Evolutionary conservation across 176 grass and related monocot genomes (phyloP).

Genomic region (Eremochloa ophiuroides): DNA sequence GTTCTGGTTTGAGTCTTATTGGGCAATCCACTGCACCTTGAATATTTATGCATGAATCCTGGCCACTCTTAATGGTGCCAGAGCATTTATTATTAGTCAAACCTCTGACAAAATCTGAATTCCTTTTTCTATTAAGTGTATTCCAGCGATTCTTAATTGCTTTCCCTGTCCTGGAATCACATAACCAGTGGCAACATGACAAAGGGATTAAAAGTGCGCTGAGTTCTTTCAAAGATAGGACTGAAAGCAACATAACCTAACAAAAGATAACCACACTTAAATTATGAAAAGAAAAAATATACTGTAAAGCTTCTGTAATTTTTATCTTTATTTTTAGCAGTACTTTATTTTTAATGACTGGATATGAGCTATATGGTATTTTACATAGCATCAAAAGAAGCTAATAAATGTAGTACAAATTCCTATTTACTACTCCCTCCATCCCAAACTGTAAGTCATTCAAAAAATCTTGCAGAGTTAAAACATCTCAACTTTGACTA

Average conservation of each 20-base stretch:
- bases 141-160: constrained; percentile 18
- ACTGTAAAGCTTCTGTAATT: background rate
- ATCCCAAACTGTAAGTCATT: no score
- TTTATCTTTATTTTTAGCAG: background rate
- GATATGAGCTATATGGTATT: background rate
- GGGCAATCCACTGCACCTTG: background rate
- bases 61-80: background rate
- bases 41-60: background rate
- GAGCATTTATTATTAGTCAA: background rate
- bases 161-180: constrained; percentile 16
- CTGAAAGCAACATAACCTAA: background rate
- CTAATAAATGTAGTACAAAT: background rate
- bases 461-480: no score
- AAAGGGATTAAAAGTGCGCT: background rate
- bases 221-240: background rate
- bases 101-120: constrained; percentile 6
- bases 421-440: background rate
- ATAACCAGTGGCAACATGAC: background rate
- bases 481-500: no score
- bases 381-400: background rate
- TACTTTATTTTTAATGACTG: background rate
- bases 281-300: background rate
- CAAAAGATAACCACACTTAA: background rate
- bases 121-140: background rate
- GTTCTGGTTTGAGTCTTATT: constrained; percentile 7